These are phyloP conservation scores for Paramecium sexaurelia DNA, from an alignment of 73 alveolate species.

Conservation along the genomic window DNA sequence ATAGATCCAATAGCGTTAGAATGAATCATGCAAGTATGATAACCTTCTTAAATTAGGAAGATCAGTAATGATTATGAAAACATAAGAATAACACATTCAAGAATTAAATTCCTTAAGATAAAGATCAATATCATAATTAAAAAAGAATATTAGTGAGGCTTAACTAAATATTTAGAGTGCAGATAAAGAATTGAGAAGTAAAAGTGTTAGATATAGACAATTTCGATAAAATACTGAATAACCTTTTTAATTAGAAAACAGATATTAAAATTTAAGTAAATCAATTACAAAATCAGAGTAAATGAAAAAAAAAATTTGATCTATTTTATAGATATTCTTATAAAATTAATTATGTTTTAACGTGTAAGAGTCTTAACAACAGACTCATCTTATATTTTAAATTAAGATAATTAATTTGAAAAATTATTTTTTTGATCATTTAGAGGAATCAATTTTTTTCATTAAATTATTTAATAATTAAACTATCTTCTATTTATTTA, in stretches of 20 bases:
- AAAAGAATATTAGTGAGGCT: not conserved
- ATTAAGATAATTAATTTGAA: no score
- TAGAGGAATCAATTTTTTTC: not conserved
- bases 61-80: not conserved
- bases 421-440: not conserved
- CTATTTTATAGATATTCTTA: not conserved
- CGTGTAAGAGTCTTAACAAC: not conserved
- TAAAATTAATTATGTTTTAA: not conserved
- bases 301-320: not conserved
- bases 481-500: not conserved
- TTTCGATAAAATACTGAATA: not conserved
- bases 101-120: not conserved
- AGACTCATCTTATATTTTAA: not conserved
- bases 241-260: not conserved
- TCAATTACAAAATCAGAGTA: not conserved
- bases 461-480: not conserved
- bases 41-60: not conserved
- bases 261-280: not conserved
- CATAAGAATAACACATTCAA: not conserved
- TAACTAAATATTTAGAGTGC: not conserved
- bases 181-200: not conserved
- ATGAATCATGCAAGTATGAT: constrained; percentile 1
- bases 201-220: not conserved
- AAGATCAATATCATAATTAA: not conserved
- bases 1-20: constrained; percentile 10